phyloP scores from a whole-genome alignment of 2,329 filamentous ascomycete species.

The Trichoderma endophyticum region DNA sequence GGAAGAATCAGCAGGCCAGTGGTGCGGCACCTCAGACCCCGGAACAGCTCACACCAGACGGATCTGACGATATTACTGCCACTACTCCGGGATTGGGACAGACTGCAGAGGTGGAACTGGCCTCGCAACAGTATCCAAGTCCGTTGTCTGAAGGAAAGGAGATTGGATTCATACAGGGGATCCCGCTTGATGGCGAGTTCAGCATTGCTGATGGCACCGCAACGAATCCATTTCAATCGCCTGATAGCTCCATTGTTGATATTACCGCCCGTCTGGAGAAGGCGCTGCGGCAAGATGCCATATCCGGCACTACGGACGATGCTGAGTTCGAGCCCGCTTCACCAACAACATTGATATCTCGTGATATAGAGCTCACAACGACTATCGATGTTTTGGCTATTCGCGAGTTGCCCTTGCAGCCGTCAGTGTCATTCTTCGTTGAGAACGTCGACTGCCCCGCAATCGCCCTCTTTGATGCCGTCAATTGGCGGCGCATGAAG shows the following conservation, averaged over 20 bases:
- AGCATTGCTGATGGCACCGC: background rate
- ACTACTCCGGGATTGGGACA: background rate
- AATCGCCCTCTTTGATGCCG: slow-evolving; percentile 20
- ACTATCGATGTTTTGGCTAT: slow-evolving; percentile 22
- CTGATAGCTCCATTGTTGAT: slow-evolving; percentile 3
- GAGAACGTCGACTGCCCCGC: slow-evolving; percentile 22
- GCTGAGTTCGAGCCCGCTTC: slow-evolving; percentile 1
- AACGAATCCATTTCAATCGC: background rate
- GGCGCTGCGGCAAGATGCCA: background rate
- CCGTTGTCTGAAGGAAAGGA: background rate
- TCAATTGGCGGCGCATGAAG: slow-evolving; percentile 24
- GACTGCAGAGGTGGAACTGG: background rate
- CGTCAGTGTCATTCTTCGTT: slow-evolving; percentile 21
- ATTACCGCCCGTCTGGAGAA: background rate
- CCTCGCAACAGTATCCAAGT: background rate
- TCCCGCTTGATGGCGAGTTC: background rate
- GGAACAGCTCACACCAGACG: background rate
- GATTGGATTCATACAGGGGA: background rate
- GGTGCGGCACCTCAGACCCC: background rate
- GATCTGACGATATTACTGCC: background rate
- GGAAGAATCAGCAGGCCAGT: background rate
- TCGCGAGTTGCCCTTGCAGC: slow-evolving; percentile 6
- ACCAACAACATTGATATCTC: slow-evolving; percentile 21
- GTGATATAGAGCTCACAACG: slow-evolving; percentile 25
- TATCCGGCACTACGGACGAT: background rate